These are phyloP conservation scores for Flaveria bidentis DNA, from an alignment of 129 eudicot species.

Conservation along the genomic window DNA sequence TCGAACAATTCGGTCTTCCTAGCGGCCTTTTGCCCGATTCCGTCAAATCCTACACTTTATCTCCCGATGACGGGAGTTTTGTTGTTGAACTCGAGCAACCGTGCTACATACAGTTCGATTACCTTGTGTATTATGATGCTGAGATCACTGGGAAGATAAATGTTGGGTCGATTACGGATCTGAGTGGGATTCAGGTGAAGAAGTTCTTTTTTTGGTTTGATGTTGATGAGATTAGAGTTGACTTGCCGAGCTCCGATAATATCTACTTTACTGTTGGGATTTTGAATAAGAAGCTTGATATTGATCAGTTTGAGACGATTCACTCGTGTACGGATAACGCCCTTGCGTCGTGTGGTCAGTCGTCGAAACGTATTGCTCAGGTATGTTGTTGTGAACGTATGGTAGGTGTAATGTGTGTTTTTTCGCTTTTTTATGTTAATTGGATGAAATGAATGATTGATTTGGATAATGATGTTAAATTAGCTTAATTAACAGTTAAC, in stretches of 20 bases:
- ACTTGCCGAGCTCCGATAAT: conserved; percentile 71
- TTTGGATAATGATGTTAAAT: neutral
- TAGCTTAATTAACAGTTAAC: neutral
- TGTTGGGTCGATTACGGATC: conserved; percentile 66
- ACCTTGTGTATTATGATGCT: conserved; percentile 70
- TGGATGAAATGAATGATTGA: no score
- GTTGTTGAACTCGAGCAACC: conserved; percentile 53
- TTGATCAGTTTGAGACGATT: conserved; percentile 74
- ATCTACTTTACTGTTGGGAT: conserved; percentile 84
- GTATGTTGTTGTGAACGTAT: conserved; percentile 19
- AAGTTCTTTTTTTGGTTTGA: conserved; percentile 65
- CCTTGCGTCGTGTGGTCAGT: conserved; percentile 30
- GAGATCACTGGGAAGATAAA: conserved; percentile 65
- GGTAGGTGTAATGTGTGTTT: no score
- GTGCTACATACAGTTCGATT: conserved; percentile 82
- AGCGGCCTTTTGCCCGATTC: conserved; percentile 78
- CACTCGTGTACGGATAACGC: conserved; percentile 59
- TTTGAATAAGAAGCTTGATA: conserved; percentile 76
- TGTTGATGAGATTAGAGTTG: conserved; percentile 87
- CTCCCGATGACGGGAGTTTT: conserved; percentile 63
- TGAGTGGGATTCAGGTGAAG: conserved; percentile 78
- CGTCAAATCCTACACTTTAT: conserved; percentile 61
- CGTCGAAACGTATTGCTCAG: conserved; percentile 41
- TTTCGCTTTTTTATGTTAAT: neutral
- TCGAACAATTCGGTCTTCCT: conserved; percentile 71